phyloP scores from a whole-genome alignment of 352 stramenopile species.

The Pseudoperonospora humuli region DNA sequence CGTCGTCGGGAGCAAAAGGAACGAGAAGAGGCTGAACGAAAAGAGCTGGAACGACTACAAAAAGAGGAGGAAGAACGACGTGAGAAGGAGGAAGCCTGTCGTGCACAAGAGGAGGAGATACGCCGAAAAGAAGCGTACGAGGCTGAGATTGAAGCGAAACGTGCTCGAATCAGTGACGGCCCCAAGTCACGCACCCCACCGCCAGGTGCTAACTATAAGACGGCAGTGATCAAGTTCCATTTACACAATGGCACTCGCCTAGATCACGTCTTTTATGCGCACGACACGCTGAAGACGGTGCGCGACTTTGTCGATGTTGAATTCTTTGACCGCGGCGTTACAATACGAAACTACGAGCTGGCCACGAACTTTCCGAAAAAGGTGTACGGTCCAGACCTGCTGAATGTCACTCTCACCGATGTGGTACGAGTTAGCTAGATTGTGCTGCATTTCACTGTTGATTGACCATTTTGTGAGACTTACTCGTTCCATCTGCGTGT shows the following conservation, averaged over 20 bases:
- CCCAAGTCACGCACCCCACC: conserved; percentile 45
- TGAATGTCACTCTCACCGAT: conserved; percentile 58
- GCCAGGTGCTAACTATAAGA: conserved; percentile 52
- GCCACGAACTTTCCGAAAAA: conserved; percentile 83
- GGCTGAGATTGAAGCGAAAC: conserved; percentile 52
- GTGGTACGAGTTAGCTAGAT: conserved; percentile 34
- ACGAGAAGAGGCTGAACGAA: conserved; percentile 37
- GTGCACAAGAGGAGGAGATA: conserved; percentile 19
- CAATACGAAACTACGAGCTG: conserved; percentile 75
- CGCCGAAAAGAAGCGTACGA: conserved; percentile 30
- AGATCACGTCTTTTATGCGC: conserved; percentile 72
- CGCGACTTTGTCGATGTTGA: conserved; percentile 77
- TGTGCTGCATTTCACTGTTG: no score
- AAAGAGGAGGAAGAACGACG: conserved; percentile 33
- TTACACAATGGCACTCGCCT: conserved; percentile 70
- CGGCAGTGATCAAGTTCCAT: conserved; percentile 71
- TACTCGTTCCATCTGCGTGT: neutral
- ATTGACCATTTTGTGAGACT: no score
- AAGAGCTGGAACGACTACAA: conserved; percentile 29
- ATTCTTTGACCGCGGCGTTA: conserved; percentile 70
- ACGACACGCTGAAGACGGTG: conserved; percentile 69
- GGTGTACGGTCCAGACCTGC: conserved; percentile 50
- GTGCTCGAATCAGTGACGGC: conserved; percentile 29
- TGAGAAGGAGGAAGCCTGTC: conserved; percentile 20
- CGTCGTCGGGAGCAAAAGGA: conserved; percentile 61